Percentiles rank a stretch among this genome's conserved stretches.
Conservation (phyloP, 805 yeast genomes). For the Hemisphaericaspora nanyangensis region DNA sequence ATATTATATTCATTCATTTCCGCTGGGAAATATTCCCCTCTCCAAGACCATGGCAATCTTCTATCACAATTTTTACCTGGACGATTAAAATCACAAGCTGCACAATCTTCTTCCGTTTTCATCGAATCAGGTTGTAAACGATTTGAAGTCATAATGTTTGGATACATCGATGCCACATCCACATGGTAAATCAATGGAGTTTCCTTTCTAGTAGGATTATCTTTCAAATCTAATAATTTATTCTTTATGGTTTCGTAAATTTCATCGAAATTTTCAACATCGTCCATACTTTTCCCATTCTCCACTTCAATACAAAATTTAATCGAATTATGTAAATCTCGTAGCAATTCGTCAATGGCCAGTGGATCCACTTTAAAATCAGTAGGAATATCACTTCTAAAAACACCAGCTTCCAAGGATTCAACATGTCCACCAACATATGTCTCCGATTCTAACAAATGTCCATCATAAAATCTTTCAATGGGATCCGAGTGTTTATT, state of each 20-base stretch:
- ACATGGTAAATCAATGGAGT: conserved; percentile 91
- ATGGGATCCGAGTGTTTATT: conserved; percentile 91
- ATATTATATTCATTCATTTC: conserved; percentile 85
- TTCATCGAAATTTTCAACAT: conserved; percentile 78
- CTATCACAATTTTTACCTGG: conserved; percentile 95
- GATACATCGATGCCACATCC: conserved; percentile 99
- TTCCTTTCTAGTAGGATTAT: conserved; percentile 64
- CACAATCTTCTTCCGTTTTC: conserved; percentile 93
- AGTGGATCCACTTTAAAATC: conserved; percentile 77
- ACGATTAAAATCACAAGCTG: conserved; percentile 93
- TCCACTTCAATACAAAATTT: conserved; percentile 83
- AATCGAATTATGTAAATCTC: conserved; percentile 70
- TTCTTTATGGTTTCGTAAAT: conserved; percentile 55
- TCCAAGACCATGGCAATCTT: conserved; percentile 93
- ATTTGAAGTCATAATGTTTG: conserved; percentile 96
- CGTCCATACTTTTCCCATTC: conserved; percentile 64
- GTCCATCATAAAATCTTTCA: conserved; percentile 95
- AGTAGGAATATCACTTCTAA: conserved; percentile 78
- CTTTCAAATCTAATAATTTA: conserved; percentile 54
- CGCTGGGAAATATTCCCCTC: conserved; percentile 94
- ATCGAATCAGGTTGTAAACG: conserved; percentile 97
- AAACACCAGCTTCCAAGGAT: conserved; percentile 96
- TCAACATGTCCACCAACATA: conserved; percentile 99
- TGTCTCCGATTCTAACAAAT: conserved; percentile 88
- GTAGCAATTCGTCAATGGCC: conserved; percentile 75